These are phyloP conservation scores for Hygrocybe coccinea DNA, from an alignment of 768 basidiomycete species.

Conservation along the genomic window DNA sequence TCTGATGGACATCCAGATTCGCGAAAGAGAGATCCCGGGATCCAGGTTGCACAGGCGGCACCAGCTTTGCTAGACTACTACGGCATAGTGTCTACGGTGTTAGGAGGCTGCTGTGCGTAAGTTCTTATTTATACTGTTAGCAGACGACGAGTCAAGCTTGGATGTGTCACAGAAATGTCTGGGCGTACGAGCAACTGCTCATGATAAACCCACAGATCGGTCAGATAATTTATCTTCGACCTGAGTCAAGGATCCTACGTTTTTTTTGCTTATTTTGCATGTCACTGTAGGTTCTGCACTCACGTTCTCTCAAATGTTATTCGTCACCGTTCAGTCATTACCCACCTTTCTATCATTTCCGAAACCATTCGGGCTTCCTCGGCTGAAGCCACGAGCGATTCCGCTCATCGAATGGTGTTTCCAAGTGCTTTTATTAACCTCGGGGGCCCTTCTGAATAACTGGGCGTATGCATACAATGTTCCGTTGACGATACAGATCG, in stretches of 20 bases:
- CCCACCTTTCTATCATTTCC: conserved; percentile 54
- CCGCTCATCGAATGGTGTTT: conserved; percentile 63
- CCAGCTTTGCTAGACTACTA: conserved; percentile 39
- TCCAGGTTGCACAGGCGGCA: conserved; percentile 27
- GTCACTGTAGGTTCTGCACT: conserved; percentile 60
- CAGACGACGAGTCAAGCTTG: background rate
- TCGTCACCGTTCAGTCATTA: conserved; percentile 64
- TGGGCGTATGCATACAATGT: conserved; percentile 75
- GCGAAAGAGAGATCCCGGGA: conserved; percentile 21
- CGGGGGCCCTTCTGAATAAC: conserved; percentile 72
- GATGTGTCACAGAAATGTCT: conserved; percentile 56
- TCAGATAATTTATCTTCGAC: conserved; percentile 26
- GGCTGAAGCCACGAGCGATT: conserved; percentile 60
- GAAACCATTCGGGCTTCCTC: conserved; percentile 36
- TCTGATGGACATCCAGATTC: background rate
- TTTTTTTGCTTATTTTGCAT: conserved; percentile 6
- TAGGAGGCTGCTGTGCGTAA: conserved; percentile 82
- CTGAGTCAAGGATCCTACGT: conserved; percentile 1
- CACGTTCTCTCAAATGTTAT: conserved; percentile 80
- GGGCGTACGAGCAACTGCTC: conserved; percentile 71
- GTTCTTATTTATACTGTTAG: conserved; percentile 23
- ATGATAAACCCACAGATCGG: conserved; percentile 65
- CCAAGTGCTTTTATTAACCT: conserved; percentile 65
- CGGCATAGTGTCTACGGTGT: conserved; percentile 51
- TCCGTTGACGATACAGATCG: conserved; percentile 73